phyloP scores from a whole-genome alignment of 352 stramenopile genomes.

The Salisapilia sapeloensis region DNA sequence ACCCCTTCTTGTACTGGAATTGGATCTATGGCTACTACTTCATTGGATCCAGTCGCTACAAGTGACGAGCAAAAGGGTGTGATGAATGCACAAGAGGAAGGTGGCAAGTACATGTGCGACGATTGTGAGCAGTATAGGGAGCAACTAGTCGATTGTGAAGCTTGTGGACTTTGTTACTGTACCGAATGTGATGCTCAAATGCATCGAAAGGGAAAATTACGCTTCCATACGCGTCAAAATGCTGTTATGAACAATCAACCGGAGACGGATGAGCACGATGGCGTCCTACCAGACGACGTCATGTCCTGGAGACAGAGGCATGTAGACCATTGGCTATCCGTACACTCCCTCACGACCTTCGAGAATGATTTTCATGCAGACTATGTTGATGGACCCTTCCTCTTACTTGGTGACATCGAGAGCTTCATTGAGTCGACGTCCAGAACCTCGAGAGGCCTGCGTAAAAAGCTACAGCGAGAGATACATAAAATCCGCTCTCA shows the following conservation, averaged over 20 bases:
- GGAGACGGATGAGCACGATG: neutral
- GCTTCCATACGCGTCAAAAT: constrained; percentile 28
- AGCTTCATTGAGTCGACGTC: constrained; percentile 30
- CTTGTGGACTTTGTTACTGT: constrained; percentile 67
- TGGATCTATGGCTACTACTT: no score
- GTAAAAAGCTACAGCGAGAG: constrained; percentile 65
- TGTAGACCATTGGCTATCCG: constrained; percentile 37
- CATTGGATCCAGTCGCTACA: no score
- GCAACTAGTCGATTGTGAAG: constrained; percentile 34
- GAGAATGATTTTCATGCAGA: constrained; percentile 15
- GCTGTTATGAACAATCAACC: constrained; percentile 2
- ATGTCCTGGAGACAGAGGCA: constrained; percentile 15
- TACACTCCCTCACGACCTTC: constrained; percentile 46
- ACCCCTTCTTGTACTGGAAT: no score
- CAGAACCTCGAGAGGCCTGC: constrained; percentile 28
- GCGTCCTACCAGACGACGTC: neutral
- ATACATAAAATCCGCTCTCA: constrained; percentile 37
- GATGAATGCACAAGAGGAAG: no score
- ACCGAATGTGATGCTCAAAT: constrained; percentile 33
- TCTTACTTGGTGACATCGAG: constrained; percentile 22
- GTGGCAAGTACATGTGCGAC: no score
- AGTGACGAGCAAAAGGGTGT: no score
- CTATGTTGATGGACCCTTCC: constrained; percentile 26
- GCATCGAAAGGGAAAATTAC: constrained; percentile 74
- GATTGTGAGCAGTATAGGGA: constrained; percentile 42